Base-by-base conservation (phyloP, 371 early-diverging fungal species). In the Capniomyces stellatus region DNA sequence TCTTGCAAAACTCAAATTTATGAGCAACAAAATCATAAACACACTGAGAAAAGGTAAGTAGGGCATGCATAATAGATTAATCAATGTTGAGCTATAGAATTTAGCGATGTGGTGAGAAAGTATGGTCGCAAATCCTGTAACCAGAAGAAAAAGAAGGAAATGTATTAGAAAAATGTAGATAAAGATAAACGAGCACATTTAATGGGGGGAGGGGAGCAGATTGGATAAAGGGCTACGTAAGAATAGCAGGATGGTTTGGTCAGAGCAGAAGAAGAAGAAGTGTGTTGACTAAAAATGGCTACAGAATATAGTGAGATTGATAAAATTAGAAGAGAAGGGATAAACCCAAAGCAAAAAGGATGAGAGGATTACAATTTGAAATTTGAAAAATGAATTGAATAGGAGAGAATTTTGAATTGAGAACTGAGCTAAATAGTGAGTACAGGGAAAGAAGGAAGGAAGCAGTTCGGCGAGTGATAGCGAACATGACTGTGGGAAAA, bases 381-480 rank as follows among this genome's bases (percentile, higher is more conserved):
- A n/a, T n/a, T n/a, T n/a, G n/a, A n/a, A n/a, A n/a, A n/a, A n/a
- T n/a, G n/a, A n/a, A n/a, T n/a, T n/a, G n/a, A n/a, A n/a, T 46
- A 91, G 92, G 96, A 50, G 98, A 97, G 67, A 92, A 88, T 71
- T 92, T 83, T 61, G 98, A 97, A 71, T 76, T 97, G 44, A 81
- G 87, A 59, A 81, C 87, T 10, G 98, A 95, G 56, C 73, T 97
- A 31, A 97, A 97, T 68, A 85, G 87, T 69, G 96, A 95, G 69
- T 90, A 91, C 71, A 79, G 82, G 54, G 88, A 90, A 56, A 74
- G 79, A 41, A 78, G 96, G 54, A 94, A 94, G 67, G 98, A 97
- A 69, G 91, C 93, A 0, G 94, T 98, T 35, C 92, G 94, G 58
- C 85, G 89, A 62, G 94, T 98, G 54, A 92, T 95, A 67, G 92